Percentiles rank a stretch among this genome's conserved stretches.
Evolutionary conservation across 371 early-diverging fungal genomes (phyloP).

Genomic region (Actinomortierella wolfii): DNA sequence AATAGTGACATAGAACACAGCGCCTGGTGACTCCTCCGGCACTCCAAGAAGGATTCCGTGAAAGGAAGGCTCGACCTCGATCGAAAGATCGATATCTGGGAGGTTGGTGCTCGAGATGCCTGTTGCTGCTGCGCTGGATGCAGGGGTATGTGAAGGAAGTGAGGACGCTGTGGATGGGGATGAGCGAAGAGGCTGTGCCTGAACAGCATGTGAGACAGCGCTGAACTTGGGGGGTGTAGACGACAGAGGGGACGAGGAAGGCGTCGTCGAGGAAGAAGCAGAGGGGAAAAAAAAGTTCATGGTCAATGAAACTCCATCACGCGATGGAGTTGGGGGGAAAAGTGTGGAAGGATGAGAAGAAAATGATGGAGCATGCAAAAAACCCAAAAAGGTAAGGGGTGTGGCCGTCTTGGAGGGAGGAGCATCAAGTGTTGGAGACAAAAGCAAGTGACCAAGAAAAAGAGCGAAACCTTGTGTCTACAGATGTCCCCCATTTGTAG

Average conservation of each 20-base stretch:
- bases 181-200: not conserved
- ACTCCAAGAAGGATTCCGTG: conserved; percentile 36
- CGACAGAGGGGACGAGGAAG: not conserved
- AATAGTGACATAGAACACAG: conserved; percentile 36
- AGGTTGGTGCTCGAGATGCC: conserved; percentile 4
- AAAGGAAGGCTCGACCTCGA: conserved; percentile 42
- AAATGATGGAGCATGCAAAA: too few species aligned
- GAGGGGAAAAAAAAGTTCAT: conserved; percentile 37
- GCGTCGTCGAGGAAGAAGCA: conserved; percentile 1
- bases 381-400: too few species aligned
- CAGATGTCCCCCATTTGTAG: too few species aligned
- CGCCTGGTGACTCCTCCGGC: conserved; percentile 38
- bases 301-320: not conserved
- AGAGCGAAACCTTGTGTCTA: too few species aligned
- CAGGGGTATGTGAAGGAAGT: not conserved
- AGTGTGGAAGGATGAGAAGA: too few species aligned
- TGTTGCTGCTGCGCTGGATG: not conserved
- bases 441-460: too few species aligned
- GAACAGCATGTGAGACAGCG: conserved; percentile 3
- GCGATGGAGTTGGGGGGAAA: too few species aligned
- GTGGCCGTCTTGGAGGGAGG: too few species aligned
- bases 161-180: not conserved
- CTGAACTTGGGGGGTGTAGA: conserved; percentile 9
- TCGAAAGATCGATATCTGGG: conserved; percentile 30
- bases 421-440: too few species aligned